These are phyloP conservation scores for Nicotiana rustica DNA, from an alignment of 305 asterid species.

Conservation along the genomic window DNA sequence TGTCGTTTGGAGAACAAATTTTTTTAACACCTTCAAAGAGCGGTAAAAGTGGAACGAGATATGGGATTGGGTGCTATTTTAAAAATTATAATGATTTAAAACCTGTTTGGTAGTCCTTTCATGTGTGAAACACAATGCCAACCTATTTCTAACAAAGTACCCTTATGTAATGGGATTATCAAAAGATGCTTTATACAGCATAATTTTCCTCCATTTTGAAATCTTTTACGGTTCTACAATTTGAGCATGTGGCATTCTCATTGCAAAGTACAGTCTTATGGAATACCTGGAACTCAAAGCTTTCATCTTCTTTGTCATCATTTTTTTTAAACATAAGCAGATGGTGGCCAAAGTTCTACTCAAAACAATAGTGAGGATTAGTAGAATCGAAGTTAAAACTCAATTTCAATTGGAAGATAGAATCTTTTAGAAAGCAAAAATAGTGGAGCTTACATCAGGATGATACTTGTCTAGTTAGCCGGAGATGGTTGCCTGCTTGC, in stretches of 20 bases:
- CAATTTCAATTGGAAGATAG: slow-evolving; percentile 18
- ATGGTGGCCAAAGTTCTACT: not conserved
- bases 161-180: not conserved
- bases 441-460: slow-evolving; percentile 27
- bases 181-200: not conserved
- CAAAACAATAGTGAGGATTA: not conserved
- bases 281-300: not conserved
- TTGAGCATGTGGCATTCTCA: slow-evolving; percentile 24
- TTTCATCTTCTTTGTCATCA: not conserved
- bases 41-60: not conserved
- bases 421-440: not conserved
- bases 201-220: not conserved
- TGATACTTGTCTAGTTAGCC: not conserved
- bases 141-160: not conserved
- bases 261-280: slow-evolving; percentile 16
- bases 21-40: not conserved
- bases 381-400: slow-evolving; percentile 18
- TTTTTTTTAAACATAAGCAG: not conserved
- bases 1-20: not conserved
- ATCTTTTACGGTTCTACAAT: not conserved
- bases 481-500: not conserved
- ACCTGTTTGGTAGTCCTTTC: not conserved
- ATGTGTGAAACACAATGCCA: not conserved
- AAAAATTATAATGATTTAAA: not conserved
- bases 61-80: not conserved